These are phyloP conservation scores for Volvariella volvacea DNA, from an alignment of 1,284 basidiomycete species.

Conservation along the genomic window DNA sequence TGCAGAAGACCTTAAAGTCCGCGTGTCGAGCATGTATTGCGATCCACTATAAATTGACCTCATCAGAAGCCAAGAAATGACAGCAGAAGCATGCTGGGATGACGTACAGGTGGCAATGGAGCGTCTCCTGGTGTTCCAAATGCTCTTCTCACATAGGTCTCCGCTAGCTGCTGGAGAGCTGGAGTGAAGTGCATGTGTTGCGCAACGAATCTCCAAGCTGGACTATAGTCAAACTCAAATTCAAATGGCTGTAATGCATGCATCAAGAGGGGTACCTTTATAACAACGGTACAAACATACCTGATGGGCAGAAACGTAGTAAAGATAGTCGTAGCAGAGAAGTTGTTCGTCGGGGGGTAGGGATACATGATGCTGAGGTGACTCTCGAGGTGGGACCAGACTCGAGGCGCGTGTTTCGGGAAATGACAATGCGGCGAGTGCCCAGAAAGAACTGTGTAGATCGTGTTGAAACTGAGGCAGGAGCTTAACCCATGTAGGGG, in stretches of 20 bases:
- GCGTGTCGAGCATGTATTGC: constrained; percentile 57
- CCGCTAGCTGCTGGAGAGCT: constrained; percentile 23
- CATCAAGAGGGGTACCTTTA: background rate
- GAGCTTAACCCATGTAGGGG: constrained; percentile 32
- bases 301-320: constrained; percentile 36
- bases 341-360: constrained; percentile 45
- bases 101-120: constrained; percentile 27
- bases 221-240: constrained; percentile 35
- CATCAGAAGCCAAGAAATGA: constrained; percentile 2
- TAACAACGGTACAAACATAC: constrained; percentile 15
- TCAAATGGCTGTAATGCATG: constrained; percentile 25
- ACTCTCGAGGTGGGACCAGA: constrained; percentile 25
- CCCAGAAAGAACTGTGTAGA: constrained; percentile 27
- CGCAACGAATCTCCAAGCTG: constrained; percentile 46
- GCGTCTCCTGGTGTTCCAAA: constrained; percentile 21
- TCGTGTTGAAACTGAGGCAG: constrained; percentile 33
- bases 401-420: constrained; percentile 27
- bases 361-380: constrained; percentile 23
- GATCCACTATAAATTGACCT: constrained; percentile 41
- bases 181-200: constrained; percentile 38
- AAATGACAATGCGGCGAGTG: constrained; percentile 32
- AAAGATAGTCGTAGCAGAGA: constrained; percentile 46
- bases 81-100: background rate
- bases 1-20: constrained; percentile 52
- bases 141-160: constrained; percentile 28